These are phyloP conservation scores for Solanum stenotomum DNA, from an alignment of 257 asterid species.

Conservation along the genomic window DNA sequence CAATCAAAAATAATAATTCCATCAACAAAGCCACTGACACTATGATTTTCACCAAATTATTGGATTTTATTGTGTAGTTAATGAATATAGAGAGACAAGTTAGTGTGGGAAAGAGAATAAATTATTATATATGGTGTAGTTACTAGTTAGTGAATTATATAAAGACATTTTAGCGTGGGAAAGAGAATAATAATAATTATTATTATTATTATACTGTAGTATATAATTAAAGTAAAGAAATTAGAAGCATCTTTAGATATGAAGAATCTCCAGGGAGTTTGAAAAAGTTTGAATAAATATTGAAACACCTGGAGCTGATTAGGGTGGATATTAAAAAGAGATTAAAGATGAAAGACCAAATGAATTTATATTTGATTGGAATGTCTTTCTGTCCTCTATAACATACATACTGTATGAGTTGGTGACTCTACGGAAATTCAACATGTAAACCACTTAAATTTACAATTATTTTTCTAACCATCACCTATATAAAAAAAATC, in stretches of 20 bases:
- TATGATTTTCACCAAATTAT: background rate
- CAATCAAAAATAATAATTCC: background rate
- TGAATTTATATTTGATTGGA: background rate
- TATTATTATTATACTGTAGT: background rate
- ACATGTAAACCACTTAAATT: background rate
- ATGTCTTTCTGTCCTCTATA: background rate
- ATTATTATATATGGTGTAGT: background rate
- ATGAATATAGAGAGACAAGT: background rate
- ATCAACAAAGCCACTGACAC: background rate
- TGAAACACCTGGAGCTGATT: background rate
- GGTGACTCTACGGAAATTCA: background rate
- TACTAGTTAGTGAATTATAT: background rate
- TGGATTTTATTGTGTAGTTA: background rate
- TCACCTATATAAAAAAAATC: background rate
- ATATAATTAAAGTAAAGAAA: background rate
- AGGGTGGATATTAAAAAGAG: background rate
- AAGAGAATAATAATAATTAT: background rate
- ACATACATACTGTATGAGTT: background rate
- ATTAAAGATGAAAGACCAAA: background rate
- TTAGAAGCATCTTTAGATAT: conserved; percentile 1
- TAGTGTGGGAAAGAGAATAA: background rate
- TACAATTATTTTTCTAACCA: background rate
- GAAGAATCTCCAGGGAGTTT: background rate
- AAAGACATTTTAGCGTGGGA: background rate
- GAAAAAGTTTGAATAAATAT: background rate